Percentiles rank a stretch among this genome's conserved stretches.
Evolutionary conservation across 2,329 filamentous ascomycete genomes (phyloP).

Genomic region (Penicillium glabrum): DNA sequence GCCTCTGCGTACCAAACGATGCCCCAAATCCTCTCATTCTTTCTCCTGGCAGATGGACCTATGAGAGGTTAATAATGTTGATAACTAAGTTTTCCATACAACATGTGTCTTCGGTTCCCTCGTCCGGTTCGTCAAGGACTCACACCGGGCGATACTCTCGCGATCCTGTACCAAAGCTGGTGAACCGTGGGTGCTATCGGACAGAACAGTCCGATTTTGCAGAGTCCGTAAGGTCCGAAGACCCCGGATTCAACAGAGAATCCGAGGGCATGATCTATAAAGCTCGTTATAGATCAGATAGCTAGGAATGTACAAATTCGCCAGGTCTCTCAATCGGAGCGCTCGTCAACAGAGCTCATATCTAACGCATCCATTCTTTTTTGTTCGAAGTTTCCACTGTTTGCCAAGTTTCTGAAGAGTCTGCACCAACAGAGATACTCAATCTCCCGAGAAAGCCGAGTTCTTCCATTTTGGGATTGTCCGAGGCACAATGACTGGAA

Average conservation of each 20-base stretch:
- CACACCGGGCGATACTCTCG: constrained; percentile 9
- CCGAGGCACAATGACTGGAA: neutral
- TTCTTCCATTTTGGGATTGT: neutral
- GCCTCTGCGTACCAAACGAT: constrained; percentile 7
- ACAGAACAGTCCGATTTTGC: neutral
- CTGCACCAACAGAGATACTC: neutral
- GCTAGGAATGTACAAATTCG: no score
- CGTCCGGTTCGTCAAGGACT: constrained; percentile 25
- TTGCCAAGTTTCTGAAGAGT: neutral
- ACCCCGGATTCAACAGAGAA: neutral
- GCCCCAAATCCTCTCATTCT: neutral
- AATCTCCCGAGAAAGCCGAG: neutral
- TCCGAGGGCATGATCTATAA: neutral
- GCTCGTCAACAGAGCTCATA: no score
- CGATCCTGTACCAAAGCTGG: constrained; percentile 3
- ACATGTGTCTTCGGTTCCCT: constrained; percentile 13
- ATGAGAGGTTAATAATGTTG: constrained; percentile 1
- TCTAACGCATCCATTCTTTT: no score
- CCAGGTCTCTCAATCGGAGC: no score
- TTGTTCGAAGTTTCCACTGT: neutral
- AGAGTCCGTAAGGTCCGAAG: neutral
- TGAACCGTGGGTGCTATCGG: constrained; percentile 8
- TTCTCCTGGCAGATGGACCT: constrained; percentile 8
- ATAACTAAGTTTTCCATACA: constrained; percentile 5
- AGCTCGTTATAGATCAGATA: neutral